Base-by-base conservation (phyloP, 1,284 basidiomycete genomes). In the Ganoderma lingzhi region DNA sequence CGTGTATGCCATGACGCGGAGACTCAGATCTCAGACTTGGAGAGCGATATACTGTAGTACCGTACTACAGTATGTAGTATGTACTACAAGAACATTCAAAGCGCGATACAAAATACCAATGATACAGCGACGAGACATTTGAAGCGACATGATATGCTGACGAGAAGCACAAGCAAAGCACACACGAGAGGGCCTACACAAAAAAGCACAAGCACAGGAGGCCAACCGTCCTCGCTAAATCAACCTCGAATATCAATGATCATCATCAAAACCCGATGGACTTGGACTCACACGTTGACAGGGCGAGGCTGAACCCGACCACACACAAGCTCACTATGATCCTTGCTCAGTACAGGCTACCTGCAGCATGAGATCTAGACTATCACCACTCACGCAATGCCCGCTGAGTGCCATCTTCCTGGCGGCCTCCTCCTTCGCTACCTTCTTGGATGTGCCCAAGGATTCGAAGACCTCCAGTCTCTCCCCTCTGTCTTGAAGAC, bases 401-500 rank as follows among this genome's bases (percentile, higher is more conserved):
- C 77, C 76, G 53, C 77, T 77, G 6, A 63, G 63, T 5, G 76
- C 76, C 74, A 78, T 76, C 23, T 64, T 12, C 62, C 45, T 51
- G 1, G 77, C 75, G 0, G 77, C 71, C 8, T 62, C 65, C 59
- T 77, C 75, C 62, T 73, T 77, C 0, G 77, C 77, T 0, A 53
- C 67, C 68, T 75, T 73, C 70, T 76, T 76, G 0, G 70, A 69
- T 1, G 45, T n/a, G 2, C 74, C 74, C 1, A 19, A 12, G 0
- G 55, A 65, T 0, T 62, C 39, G 56, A 70, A 75, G 0, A 62
- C 66, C n/a, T 64, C 53, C 6, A 73, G 51, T 0, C 66, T 55
- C 19, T 76, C 73, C 0, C 68, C 73, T 14, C 63, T 44, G 19
- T 67, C 73, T 74, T 35, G 30, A 28, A 1, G 12, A 28, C n/a